Evolutionary conservation across 768 basidiomycete species (phyloP).

Genomic region (Multifurca ochricompacta): DNA sequence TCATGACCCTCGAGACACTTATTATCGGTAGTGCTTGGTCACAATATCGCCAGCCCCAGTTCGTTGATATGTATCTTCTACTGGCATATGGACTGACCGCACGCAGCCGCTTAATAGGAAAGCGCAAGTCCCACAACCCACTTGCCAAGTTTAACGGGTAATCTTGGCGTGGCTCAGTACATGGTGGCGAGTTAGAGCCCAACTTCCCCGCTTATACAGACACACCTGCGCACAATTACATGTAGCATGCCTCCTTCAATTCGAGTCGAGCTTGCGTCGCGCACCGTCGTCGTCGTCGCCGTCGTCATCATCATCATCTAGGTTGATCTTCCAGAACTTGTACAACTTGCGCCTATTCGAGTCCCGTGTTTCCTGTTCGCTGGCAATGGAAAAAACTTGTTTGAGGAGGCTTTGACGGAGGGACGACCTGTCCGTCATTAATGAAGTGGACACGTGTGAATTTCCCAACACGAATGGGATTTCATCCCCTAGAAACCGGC

Average conservation of each 20-base stretch:
- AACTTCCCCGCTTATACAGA: neutral
- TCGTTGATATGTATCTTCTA: neutral
- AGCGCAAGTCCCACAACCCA: slow-evolving; percentile 11
- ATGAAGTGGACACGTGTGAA: slow-evolving; percentile 41
- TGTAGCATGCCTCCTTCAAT: slow-evolving; percentile 1
- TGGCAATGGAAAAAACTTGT: slow-evolving; percentile 65
- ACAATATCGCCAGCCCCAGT: slow-evolving; percentile 25
- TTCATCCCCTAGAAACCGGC: slow-evolving; percentile 33
- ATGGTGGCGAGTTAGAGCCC: neutral
- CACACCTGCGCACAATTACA: neutral
- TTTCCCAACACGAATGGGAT: slow-evolving; percentile 45
- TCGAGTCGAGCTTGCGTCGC: slow-evolving; percentile 1
- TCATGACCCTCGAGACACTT: slow-evolving; percentile 22
- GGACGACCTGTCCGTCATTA: slow-evolving; percentile 26
- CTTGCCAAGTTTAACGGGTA: neutral
- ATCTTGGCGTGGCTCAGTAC: neutral
- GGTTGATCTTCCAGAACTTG: slow-evolving; percentile 60
- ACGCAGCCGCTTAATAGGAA: neutral
- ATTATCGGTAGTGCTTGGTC: slow-evolving; percentile 22
- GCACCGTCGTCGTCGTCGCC: slow-evolving; percentile 29
- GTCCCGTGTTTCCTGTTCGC: slow-evolving; percentile 65
- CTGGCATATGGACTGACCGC: neutral
- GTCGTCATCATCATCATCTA: slow-evolving; percentile 37
- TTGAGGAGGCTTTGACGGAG: slow-evolving; percentile 52
- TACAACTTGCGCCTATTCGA: slow-evolving; percentile 80